phyloP scores from a whole-genome alignment of 129 eudicot genomes.

The Scalesia atractyloides region DNA sequence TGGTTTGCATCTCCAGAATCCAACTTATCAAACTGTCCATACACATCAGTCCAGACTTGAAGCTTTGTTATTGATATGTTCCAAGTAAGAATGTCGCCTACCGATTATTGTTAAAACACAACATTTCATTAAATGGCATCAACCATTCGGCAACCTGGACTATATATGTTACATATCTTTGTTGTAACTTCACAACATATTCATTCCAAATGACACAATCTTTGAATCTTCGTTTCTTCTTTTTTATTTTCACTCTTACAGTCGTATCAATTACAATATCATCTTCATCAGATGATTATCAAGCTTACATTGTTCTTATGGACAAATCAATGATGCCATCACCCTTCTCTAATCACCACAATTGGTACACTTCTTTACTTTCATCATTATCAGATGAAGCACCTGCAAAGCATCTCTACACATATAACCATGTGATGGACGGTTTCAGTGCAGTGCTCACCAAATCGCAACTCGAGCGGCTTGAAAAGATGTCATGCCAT shows the following conservation, averaged over 20 bases:
- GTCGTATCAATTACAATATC: constrained; percentile 14
- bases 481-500: constrained; percentile 33
- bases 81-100: constrained; percentile 14
- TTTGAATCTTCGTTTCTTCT: constrained; percentile 23
- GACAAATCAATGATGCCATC: constrained; percentile 53
- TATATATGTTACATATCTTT: constrained; percentile 15
- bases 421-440: constrained; percentile 45
- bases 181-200: constrained; percentile 18
- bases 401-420: constrained; percentile 43
- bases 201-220: constrained; percentile 19
- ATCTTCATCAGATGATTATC: constrained; percentile 32
- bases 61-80: constrained; percentile 34
- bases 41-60: constrained; percentile 29
- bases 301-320: constrained; percentile 51
- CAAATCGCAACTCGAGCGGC: constrained; percentile 27
- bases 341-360: constrained; percentile 41
- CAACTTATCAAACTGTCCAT: constrained; percentile 24
- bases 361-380: constrained; percentile 51
- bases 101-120: not conserved
- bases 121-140: constrained; percentile 14
- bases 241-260: constrained; percentile 16
- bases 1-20: constrained; percentile 36
- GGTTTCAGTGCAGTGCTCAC: constrained; percentile 51
- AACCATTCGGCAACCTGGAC: constrained; percentile 19
- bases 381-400: constrained; percentile 37